Base-by-base conservation (phyloP, 371 early-diverging fungal species). In the Dinochytrium kinnereticum region DNA sequence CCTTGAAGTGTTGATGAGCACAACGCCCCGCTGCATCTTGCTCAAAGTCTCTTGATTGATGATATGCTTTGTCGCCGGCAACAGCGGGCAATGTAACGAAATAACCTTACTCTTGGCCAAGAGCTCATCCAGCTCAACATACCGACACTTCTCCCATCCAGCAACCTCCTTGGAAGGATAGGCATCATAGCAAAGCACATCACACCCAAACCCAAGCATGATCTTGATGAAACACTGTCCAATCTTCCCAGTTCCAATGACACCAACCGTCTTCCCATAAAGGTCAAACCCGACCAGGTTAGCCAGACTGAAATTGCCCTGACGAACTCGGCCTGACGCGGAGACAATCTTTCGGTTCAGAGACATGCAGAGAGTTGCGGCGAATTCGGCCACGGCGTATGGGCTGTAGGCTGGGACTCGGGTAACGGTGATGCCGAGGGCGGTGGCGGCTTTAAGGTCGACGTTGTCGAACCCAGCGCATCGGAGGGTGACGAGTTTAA, bases 301-400 rank as follows among this genome's bases (percentile, higher is more conserved):
- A 37, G 72, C 73, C 13, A 84, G 79, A 28, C 77, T 68, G 71
- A 84, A 84, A 73, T 84, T 76, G 51, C 78, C 81, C 10, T 59
- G 64, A 40, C 61, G 66, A 50, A 80, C 78, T 38, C 78, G 70
- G 53, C 38, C 66, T 28, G 59, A 65, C 21, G 84, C 82, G 19
- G 68, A 69, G 39, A 72, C 73, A 28, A 81, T 74, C 73, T 80
- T 82, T 34, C 84, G 70, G 76, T 81, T 84, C 40, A 81, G 72
- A 0, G 79, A 64, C 78, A 83, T 66, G 34, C 76, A 71, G 17
- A 84, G 68, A 33, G 82, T 75, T 17, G 69, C 71, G 28, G 83
- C 83, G 65, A 82, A 82, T 69, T 84, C 85, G 39, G 85, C 85
- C 34, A 84, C 82, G 49, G 83, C 81, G 59, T 80, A 79, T 19